These are phyloP conservation scores for Furculomyces boomerangus DNA, from an alignment of 371 early-diverging fungal species.

Conservation along the genomic window DNA sequence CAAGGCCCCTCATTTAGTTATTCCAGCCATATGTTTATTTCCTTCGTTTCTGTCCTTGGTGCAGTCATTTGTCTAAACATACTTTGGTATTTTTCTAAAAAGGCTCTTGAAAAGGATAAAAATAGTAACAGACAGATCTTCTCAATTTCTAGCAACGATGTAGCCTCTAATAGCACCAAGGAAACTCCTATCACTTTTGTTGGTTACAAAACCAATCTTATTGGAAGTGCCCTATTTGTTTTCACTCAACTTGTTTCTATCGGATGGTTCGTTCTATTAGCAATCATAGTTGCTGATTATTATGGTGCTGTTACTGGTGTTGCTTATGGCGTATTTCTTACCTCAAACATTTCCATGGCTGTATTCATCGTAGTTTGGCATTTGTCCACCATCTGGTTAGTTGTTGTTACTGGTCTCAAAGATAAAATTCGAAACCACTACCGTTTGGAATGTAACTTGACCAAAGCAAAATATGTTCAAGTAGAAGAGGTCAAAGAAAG, in stretches of 20 bases:
- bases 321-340: conserved; percentile 14
- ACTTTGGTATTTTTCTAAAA: conserved; percentile 26
- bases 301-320: conserved; percentile 22
- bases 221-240: conserved; percentile 34
- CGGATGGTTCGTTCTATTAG: conserved; percentile 40
- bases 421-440: conserved; percentile 29
- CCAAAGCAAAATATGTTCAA: conserved; percentile 38
- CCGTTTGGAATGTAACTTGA: conserved; percentile 24
- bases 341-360: conserved; percentile 31
- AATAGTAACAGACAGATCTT: neutral
- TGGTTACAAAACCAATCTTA: conserved; percentile 38
- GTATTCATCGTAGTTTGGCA: conserved; percentile 52
- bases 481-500: conserved; percentile 36
- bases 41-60: conserved; percentile 27
- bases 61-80: conserved; percentile 23
- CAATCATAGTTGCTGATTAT: conserved; percentile 48
- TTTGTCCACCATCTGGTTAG: conserved; percentile 40
- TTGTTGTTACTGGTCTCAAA: conserved; percentile 24
- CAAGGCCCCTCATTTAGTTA: conserved; percentile 30
- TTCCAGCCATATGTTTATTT: conserved; percentile 36
- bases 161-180: neutral
- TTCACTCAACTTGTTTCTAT: conserved; percentile 34
- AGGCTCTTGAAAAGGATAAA: conserved; percentile 7
- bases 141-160: neutral
- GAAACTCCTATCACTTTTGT: conserved; percentile 6